Percentiles rank a stretch among this genome's conserved stretches.
phyloP scores from a whole-genome alignment of 148 eudicot genomes.

The Tetragonia tetragonoides region DNA sequence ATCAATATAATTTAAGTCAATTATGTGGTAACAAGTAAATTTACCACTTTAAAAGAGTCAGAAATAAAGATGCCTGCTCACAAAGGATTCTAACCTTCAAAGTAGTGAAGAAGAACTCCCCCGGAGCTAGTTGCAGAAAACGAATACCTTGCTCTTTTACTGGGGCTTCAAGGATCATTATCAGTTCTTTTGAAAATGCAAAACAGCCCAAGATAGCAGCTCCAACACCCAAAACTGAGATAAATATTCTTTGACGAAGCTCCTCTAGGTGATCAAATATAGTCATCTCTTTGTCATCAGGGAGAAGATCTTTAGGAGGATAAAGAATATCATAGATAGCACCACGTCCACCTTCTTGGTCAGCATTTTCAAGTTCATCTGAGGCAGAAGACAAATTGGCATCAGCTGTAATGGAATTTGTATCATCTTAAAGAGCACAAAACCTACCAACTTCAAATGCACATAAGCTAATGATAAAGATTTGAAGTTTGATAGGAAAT shows the following conservation, averaged over 20 bases:
- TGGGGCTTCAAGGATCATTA: slow-evolving; percentile 85
- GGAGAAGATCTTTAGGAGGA: slow-evolving; percentile 87
- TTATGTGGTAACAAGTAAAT: background rate
- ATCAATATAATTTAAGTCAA: background rate
- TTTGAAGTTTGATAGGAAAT: background rate
- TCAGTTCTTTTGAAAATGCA: slow-evolving; percentile 85
- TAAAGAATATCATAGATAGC: slow-evolving; percentile 80
- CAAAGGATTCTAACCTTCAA: slow-evolving; percentile 54
- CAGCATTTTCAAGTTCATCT: slow-evolving; percentile 38
- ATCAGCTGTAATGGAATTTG: slow-evolving; percentile 10
- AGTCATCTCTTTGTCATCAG: slow-evolving; percentile 96
- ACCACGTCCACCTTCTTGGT: slow-evolving; percentile 39
- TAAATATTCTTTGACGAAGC: slow-evolving; percentile 73
- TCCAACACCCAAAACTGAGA: slow-evolving; percentile 92
- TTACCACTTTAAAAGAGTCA: background rate
- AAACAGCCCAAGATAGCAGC: slow-evolving; percentile 87
- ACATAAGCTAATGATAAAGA: background rate
- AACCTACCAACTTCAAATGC: background rate
- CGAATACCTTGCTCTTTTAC: slow-evolving; percentile 90
- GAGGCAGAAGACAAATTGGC: slow-evolving; percentile 39
- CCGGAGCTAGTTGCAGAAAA: slow-evolving; percentile 92
- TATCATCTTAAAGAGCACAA: background rate
- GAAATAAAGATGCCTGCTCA: background rate
- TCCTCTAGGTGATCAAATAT: slow-evolving; percentile 94
- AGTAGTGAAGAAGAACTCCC: slow-evolving; percentile 98